These are phyloP conservation scores for Solanum pimpinellifolium DNA, from an alignment of 257 asterid species.

Conservation along the genomic window DNA sequence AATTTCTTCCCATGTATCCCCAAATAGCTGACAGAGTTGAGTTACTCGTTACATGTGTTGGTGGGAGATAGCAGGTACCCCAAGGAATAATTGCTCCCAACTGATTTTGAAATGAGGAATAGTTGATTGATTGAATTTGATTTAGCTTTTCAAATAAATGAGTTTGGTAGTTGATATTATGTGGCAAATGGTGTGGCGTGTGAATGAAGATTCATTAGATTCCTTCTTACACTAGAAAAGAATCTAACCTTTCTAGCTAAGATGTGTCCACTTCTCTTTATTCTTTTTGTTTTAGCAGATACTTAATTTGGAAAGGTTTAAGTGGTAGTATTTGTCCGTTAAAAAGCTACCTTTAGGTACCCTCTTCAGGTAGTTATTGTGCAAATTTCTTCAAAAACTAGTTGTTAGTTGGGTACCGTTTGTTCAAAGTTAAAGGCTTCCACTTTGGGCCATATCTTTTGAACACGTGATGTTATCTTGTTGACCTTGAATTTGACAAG, in stretches of 20 bases:
- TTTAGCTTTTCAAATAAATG: too few species aligned
- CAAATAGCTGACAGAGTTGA: neutral
- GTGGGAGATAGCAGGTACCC: neutral
- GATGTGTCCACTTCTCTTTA: neutral
- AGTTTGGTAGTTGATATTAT: neutral
- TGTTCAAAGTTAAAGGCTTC: neutral
- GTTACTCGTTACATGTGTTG: neutral
- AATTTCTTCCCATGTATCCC: neutral
- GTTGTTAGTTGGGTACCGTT: neutral
- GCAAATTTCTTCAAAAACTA: neutral
- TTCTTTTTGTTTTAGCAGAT: neutral
- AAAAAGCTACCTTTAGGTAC: neutral
- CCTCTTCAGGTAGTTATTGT: neutral
- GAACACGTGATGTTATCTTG: neutral
- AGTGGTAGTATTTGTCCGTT: neutral
- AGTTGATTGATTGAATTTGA: neutral
- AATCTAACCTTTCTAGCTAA: neutral
- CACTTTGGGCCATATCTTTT: neutral
- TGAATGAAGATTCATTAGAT: neutral
- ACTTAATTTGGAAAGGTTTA: neutral
- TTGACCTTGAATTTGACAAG: neutral
- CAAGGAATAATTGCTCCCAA: neutral
- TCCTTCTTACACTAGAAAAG: neutral
- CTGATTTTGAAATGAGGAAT: neutral
- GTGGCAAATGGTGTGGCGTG: neutral